A percentile compares a stretch with the other conserved stretches of the same genome.
phyloP scores from a whole-genome alignment of 2,329 filamentous ascomycete genomes.

The Dactylellina parvicollis region DNA sequence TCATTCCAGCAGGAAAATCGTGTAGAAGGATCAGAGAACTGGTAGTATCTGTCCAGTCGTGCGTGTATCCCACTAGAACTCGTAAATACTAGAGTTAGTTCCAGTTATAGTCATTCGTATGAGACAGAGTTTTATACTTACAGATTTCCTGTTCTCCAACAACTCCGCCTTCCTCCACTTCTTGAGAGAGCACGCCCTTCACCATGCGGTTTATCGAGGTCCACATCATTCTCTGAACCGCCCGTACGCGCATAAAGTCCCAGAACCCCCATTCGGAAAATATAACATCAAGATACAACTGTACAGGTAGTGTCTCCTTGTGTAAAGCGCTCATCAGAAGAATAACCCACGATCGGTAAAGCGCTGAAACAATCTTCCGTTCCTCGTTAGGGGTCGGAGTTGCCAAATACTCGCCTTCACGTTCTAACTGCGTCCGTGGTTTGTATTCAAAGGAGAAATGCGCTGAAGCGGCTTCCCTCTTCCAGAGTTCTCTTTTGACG shows the following conservation, averaged over 20 bases:
- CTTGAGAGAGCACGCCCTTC: not conserved
- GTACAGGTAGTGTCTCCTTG: not conserved
- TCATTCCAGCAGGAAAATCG: constrained; percentile 8
- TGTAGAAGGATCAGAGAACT: constrained; percentile 14
- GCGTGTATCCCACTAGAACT: not conserved
- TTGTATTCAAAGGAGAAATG: not conserved
- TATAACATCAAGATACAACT: constrained; percentile 1
- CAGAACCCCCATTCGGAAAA: constrained; percentile 10
- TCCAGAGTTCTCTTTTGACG: not conserved
- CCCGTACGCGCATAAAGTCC: constrained; percentile 15
- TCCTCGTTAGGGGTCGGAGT: constrained; percentile 1
- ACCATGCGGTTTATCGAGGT: not conserved
- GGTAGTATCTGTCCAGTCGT: not conserved
- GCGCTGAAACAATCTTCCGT: not conserved
- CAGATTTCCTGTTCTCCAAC: not conserved
- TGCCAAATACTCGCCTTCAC: not conserved
- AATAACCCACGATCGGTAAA: constrained; percentile 29
- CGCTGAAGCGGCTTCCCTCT: not conserved
- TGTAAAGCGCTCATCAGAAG: constrained; percentile 15
- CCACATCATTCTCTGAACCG: constrained; percentile 21
- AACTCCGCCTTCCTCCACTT: not conserved
- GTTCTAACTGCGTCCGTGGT: not conserved
- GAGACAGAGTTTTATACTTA: not conserved
- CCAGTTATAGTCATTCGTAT: not conserved
- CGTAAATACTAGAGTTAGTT: not conserved